phyloP scores from a whole-genome alignment of 352 stramenopile genomes.

The Blastocystis sp. region DNA sequence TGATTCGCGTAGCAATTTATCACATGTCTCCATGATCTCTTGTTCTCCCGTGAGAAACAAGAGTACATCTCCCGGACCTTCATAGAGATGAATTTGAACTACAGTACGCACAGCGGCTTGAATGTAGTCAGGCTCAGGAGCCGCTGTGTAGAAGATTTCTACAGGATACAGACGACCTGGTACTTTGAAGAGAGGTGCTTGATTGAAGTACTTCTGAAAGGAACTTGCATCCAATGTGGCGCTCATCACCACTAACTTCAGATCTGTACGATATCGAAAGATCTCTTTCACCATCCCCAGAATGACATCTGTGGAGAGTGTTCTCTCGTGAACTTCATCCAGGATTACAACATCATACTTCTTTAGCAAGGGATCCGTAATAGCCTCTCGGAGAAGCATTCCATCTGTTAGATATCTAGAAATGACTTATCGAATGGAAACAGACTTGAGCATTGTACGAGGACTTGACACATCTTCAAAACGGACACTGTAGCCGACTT shows the following conservation, averaged over 20 bases:
- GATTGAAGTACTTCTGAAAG: constrained; percentile 91
- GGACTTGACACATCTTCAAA: constrained; percentile 92
- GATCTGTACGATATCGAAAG: constrained; percentile 84
- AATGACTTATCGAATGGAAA: background rate
- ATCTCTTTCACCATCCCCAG: constrained; percentile 97
- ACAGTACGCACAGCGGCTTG: constrained; percentile 79
- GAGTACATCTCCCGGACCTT: constrained; percentile 92
- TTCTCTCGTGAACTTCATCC: constrained; percentile 96
- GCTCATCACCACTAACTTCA: constrained; percentile 97
- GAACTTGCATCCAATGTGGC: constrained; percentile 97
- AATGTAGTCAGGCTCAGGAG: constrained; percentile 95
- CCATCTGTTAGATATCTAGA: constrained; percentile 80
- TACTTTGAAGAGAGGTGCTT: constrained; percentile 87
- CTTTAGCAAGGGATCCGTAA: constrained; percentile 89
- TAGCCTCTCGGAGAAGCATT: constrained; percentile 95
- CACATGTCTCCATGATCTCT: constrained; percentile 91
- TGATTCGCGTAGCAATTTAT: constrained; percentile 79
- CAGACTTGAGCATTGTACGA: constrained; percentile 77
- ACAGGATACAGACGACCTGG: constrained; percentile 95
- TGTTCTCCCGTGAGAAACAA: constrained; percentile 96
- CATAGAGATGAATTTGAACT: constrained; percentile 92
- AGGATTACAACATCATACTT: constrained; percentile 83
- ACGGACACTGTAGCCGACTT: constrained; percentile 98
- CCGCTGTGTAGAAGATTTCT: constrained; percentile 90
- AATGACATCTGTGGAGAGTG: constrained; percentile 92